These are phyloP conservation scores for Hevea brasiliensis DNA, from an alignment of 345 rosid genomes.

Conservation along the genomic window DNA sequence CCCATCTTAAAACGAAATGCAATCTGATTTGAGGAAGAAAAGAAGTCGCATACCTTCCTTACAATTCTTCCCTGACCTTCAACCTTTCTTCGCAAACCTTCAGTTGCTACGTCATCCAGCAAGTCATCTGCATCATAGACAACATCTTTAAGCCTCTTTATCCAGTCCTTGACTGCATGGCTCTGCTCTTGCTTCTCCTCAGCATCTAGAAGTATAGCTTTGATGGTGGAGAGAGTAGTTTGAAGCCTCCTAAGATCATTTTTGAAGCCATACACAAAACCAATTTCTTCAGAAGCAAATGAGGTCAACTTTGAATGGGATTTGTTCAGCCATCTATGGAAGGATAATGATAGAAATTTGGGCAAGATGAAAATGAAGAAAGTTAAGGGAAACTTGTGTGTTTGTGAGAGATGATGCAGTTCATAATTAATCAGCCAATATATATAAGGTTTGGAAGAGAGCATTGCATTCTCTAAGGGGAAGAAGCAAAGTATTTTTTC, in stretches of 20 bases:
- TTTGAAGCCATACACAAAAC: background rate
- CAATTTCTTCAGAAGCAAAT: background rate
- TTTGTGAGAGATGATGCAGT: too few relatives aligned
- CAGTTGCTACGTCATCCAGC: constrained; percentile 16
- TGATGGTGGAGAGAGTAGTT: background rate
- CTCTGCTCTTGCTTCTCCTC: background rate
- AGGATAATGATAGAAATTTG: too few relatives aligned
- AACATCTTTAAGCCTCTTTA: constrained; percentile 25
- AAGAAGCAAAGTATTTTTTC: too few relatives aligned
- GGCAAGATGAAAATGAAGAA: too few relatives aligned
- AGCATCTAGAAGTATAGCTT: constrained; percentile 11
- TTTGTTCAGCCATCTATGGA: constrained; percentile 15
- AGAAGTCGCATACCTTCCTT: too few relatives aligned
- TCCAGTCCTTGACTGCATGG: constrained; percentile 23
- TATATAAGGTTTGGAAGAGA: too few relatives aligned
- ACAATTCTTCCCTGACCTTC: too few relatives aligned
- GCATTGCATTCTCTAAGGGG: too few relatives aligned
- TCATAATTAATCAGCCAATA: too few relatives aligned
- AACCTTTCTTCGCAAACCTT: background rate
- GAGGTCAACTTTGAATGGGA: constrained; percentile 3
- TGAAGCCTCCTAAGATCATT: background rate
- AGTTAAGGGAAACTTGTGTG: too few relatives aligned
- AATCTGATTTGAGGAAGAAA: too few relatives aligned
- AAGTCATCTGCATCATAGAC: constrained; percentile 40
- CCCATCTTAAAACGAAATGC: too few relatives aligned